Base-by-base conservation (phyloP, 306 rosid species). In the Cucurbita ficifolia region DNA sequence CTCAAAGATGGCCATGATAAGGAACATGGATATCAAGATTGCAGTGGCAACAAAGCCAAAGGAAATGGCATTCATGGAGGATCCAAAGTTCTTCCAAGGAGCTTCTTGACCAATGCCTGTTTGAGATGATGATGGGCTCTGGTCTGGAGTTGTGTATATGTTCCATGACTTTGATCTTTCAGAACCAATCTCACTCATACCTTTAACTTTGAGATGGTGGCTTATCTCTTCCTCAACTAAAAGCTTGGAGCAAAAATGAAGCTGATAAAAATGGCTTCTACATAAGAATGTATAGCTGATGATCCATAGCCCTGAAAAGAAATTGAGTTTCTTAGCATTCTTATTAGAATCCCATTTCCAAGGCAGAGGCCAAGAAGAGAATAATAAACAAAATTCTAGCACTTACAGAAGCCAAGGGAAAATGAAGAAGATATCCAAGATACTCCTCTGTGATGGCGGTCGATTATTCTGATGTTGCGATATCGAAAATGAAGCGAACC, bases 1-100 rank as follows among this genome's bases (percentile, higher is more conserved):
- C 78, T 92, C 98, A 76, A 92, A 90, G 35, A 92, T 88, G 77
- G 98, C 98, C 96, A 92, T 92, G 80, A 92, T 85, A 38, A 92
- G 88, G 80, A 92, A 92, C 96, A 92, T 92, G 24, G 98, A 90
- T 67, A 92, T 82, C 89, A 92, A 81, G 78, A 92, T 87, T 36
- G 98, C 98, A 1, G 98, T 92, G 78, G 98, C 98, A 81, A 92
- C 98, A 83, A 92, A 90, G 29, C 98, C 96, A 59, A 85, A 86
- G 50, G 96, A 92, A 75, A 92, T 86, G 61, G 96, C 96, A 79
- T 87, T 88, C 96, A 92, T 92, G 6, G 96, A 92, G 69, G 96
- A 83, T 43, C 96, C 97, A 69, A 87, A 84, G 79, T 81, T 85
- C 63, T 78, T 89, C 97, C 96, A 92, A 57, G 88, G 83, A 79